Base-by-base conservation (phyloP, 2,329 filamentous ascomycete genomes). In the Alternaria gansuensis region DNA sequence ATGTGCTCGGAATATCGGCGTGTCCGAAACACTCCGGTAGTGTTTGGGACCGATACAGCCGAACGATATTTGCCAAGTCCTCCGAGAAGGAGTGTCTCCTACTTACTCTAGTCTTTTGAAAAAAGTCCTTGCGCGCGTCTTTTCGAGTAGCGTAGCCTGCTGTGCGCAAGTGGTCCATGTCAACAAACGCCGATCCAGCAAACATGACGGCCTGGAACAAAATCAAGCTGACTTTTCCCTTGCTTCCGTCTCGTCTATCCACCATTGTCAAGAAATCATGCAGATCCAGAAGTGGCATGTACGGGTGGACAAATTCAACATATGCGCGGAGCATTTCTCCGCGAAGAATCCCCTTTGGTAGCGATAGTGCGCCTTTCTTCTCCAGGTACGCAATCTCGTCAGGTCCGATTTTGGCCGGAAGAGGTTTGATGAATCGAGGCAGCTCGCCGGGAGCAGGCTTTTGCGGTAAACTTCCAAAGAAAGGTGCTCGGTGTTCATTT, bases 151-250 rank as follows among this genome's bases (percentile, higher is more conserved):
- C 78, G 73, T 92, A 97, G 2, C 94, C 94, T 23, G 90, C 92
- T 49, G 89, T 86, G 34, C 86, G 87, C 45, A 98, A 82, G 72
- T 88, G 84, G 56, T 89, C 86, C 80, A 92, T 89, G 68, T 95
- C 92, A 57, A 97, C 89, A 75, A 95, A 97, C 0, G 93, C 92
- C 2, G 91, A 91, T 1, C 91, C 93, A 1, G 92, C 90, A 75
- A 97, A 98, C 92, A 97, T 96, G 71, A 97, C 90, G 10, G 93
- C 91, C 74, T 97, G 94, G 77, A 96, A 97, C 2, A 97, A 81
- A 58, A 97, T 86, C 68, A 98, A 81, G 79, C 93, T 97, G 70
- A 93, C 84, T 73, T 88, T 88, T 9, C 89, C 88, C 66, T 86
- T 83, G 45, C 85, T 82, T 13, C 90, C 91, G 74, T 95, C 90